Base-by-base conservation (phyloP, 192 early-diverging fungal species). In the Backusella sp. region DNA sequence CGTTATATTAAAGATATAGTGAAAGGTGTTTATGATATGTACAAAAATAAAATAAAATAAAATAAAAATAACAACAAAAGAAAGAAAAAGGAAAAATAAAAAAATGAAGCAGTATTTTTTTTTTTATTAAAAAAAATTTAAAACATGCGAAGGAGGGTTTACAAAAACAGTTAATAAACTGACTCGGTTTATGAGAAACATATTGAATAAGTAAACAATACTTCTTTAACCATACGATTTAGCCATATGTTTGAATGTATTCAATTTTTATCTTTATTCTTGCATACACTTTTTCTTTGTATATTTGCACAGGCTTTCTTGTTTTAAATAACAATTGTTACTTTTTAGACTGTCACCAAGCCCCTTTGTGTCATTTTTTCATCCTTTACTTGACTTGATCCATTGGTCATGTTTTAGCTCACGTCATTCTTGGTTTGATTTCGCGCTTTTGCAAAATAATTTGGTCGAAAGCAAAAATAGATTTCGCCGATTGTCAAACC, bases 101-200 rank as follows among this genome's bases (percentile, higher is more conserved):
- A 59, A 56, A 56, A 28, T 11, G 8, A 26, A 44, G 11, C 12
- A 14, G 14, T 44, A 3, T 4, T 44, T 44, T 15, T 44, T 44
- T 44, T 44, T 44, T 42, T 42, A 44, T 15, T 44, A 44, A 44
- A 44, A 44, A 44, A 59, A 59, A 59, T 26, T 59, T 59, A 59
- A 59, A 59, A 59, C 53, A 59, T 59, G 53, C 53, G 53, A 59
- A 59, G 53, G 53, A 59, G 53, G 53, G 53, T 59, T 59, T 59
- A 59, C 53, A 59, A 59, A 59, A 59, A 23, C n/a, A 59, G 23
- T 26, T 59, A 26, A 59, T 17, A 23, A 59, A 59, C 53, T 59
- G 53, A 59, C 53, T 59, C 53, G 53, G 53, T 59, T 53, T 59
- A 59, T 59, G n/a, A 59, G 53, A 59, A 59, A 59, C 53, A 21